Evolutionary conservation across 306 rosid species (phyloP), one percentile per base, ranked within the genome.

Genomic region (Lablab purpureus): DNA sequence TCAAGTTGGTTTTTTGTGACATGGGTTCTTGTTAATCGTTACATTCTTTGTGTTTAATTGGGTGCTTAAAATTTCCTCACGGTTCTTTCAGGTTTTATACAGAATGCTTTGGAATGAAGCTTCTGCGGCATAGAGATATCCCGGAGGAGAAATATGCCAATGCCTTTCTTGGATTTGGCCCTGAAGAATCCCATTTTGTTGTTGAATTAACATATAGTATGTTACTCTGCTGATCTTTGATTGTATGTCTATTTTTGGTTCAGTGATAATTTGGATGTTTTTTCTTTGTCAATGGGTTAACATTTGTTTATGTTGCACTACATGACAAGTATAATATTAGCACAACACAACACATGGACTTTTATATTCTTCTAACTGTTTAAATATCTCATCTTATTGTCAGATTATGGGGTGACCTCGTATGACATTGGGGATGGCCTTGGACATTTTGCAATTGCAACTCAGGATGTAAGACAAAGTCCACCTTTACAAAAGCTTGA

Each of bases 131-230:
- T 58, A 89, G 97, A 66, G 97, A 94, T 76, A 46, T 92, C 6
- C 97, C 99, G 0, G 97, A 91, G 11, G 99, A 91, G 89, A 95
- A 92, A 60, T 92, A 92, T 79, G 75, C 97, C 47, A 92, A 92
- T 76, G 99, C 99, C 41, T 92, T 95, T 81, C 87, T 95, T 27
- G 98, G 99, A 14, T 92, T 87, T 87, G 97, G 99, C 7, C 78
- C 93, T 1, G 98, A 95, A 80, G 85, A 81, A 5, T 34, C 94
- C 67, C 79, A 91, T 74, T 95, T 91, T 81, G 92, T 73, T 37
- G 90, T 95, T 43, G 99, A 95, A 63, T 84, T 95, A 58, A 95
- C 97, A 2, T 95, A 92, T 71, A 94, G 97, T 92, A 84, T 71
- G 96, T 77, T 50, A 37, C 73, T 55, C 56, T 41, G 27, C 78